Evolutionary conservation across 108 stramenopile genomes (phyloP).

Genomic region (Discostella stelligeroides): DNA sequence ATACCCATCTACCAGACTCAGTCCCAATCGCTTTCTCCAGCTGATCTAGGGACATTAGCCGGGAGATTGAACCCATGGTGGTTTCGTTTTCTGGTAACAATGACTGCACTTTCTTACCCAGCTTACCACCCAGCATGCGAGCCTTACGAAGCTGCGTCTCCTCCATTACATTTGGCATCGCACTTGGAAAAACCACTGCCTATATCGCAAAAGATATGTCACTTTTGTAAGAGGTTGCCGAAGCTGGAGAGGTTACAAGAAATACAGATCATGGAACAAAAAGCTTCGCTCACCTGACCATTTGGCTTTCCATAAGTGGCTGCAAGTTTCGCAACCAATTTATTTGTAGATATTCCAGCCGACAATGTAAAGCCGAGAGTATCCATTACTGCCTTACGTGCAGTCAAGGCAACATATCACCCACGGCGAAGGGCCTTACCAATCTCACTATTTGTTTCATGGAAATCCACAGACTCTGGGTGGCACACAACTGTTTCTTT

Average conservation of each 20-base stretch:
- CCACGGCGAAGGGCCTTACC: conserved; percentile 52
- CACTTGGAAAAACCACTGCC: conserved; percentile 66
- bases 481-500: conserved; percentile 42
- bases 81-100: conserved; percentile 50
- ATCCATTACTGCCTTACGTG: conserved; percentile 60
- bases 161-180: conserved; percentile 59
- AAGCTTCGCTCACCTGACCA: conserved; percentile 55
- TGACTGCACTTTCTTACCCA: conserved; percentile 62
- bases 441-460: conserved; percentile 24
- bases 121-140: conserved; percentile 84
- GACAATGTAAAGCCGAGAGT: conserved; percentile 81
- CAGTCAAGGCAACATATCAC: conserved; percentile 55
- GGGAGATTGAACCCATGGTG: conserved; percentile 58
- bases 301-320: conserved; percentile 89
- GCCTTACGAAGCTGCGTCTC: conserved; percentile 76
- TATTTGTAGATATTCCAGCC: conserved; percentile 79
- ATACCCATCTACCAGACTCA: conserved; percentile 67
- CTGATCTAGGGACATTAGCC: conserved; percentile 61
- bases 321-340: conserved; percentile 82
- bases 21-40: conserved; percentile 55
- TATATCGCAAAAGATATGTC: not conserved
- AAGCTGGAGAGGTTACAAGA: too few species aligned
- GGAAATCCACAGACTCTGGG: conserved; percentile 3
- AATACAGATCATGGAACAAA: not conserved
- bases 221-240: not conserved